phyloP scores from a whole-genome alignment of 768 basidiomycete species.

The Leccinum ochraceum region DNA sequence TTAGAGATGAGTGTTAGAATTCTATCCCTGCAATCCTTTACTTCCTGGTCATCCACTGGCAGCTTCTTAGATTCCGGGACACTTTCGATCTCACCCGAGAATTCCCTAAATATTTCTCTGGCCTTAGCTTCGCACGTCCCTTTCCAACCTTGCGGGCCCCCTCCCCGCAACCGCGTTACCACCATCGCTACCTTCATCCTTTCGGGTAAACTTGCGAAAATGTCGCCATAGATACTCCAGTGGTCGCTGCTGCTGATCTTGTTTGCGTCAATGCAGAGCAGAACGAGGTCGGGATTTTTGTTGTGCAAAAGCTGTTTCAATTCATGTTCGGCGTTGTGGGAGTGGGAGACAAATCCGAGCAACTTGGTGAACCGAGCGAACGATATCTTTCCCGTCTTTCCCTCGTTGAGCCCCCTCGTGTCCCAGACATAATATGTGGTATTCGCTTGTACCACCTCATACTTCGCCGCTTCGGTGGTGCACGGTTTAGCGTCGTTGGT shows the following conservation, averaged over 20 bases:
- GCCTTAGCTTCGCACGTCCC: slow-evolving; percentile 14
- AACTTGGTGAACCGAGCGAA: slow-evolving; percentile 3
- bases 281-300: slow-evolving; percentile 19
- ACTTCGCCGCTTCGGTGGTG: slow-evolving; percentile 6
- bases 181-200: slow-evolving; percentile 20
- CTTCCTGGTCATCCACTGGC: slow-evolving; percentile 12
- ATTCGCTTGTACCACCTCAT: slow-evolving; percentile 11
- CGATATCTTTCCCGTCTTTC: background rate
- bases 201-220: slow-evolving; percentile 18
- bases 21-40: slow-evolving; percentile 23
- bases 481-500: slow-evolving; percentile 23
- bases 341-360: slow-evolving; percentile 1
- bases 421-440: slow-evolving; percentile 24
- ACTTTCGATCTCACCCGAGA: slow-evolving; percentile 24
- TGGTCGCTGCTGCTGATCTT: slow-evolving; percentile 17
- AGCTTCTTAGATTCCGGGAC: slow-evolving; percentile 17
- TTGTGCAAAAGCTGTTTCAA: slow-evolving; percentile 18
- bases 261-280: slow-evolving; percentile 23
- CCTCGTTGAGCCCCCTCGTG: slow-evolving; percentile 29
- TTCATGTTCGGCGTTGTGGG: slow-evolving; percentile 21
- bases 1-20: slow-evolving; percentile 21
- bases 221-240: slow-evolving; percentile 25
- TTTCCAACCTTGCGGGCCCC: no score
- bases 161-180: slow-evolving; percentile 16
- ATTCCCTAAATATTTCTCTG: slow-evolving; percentile 2